phyloP scores from a whole-genome alignment of 148 eudicot genomes.

The Vaccinium myrtillus region DNA sequence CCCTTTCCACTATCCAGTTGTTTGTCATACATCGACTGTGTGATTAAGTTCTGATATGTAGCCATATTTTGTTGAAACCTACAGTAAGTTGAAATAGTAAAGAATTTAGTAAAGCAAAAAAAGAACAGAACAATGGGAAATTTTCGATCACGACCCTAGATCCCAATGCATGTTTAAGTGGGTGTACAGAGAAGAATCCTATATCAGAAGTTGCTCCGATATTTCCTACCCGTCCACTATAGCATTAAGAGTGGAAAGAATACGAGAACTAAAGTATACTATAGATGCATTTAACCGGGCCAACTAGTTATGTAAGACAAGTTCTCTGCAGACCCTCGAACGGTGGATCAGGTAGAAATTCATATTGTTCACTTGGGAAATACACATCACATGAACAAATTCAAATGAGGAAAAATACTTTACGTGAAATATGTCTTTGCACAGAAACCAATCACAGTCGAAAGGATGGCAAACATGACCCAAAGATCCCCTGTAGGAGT shows the following conservation, averaged over 20 bases:
- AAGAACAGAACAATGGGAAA: neutral
- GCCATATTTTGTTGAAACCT: slow-evolving; percentile 94
- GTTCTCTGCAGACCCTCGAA: neutral
- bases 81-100: slow-evolving; percentile 22
- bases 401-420: slow-evolving; percentile 22
- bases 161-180: neutral
- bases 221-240: neutral
- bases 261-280: neutral
- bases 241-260: neutral
- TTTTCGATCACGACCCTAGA: neutral
- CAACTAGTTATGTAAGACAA: neutral
- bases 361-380: neutral
- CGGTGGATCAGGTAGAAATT: neutral
- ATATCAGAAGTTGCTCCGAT: neutral
- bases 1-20: slow-evolving; percentile 98
- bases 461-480: slow-evolving; percentile 82
- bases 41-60: slow-evolving; percentile 77
- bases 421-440: slow-evolving; percentile 99
- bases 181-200: slow-evolving; percentile 7
- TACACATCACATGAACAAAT: slow-evolving; percentile 1
- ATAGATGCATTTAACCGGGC: neutral
- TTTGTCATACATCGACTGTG: slow-evolving; percentile 98
- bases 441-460: slow-evolving; percentile 79
- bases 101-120: neutral
- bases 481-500: slow-evolving; percentile 72